These are phyloP conservation scores for Coelastrella sp. DNA, from an alignment of 139 green algal genomes.

Conservation along the genomic window DNA sequence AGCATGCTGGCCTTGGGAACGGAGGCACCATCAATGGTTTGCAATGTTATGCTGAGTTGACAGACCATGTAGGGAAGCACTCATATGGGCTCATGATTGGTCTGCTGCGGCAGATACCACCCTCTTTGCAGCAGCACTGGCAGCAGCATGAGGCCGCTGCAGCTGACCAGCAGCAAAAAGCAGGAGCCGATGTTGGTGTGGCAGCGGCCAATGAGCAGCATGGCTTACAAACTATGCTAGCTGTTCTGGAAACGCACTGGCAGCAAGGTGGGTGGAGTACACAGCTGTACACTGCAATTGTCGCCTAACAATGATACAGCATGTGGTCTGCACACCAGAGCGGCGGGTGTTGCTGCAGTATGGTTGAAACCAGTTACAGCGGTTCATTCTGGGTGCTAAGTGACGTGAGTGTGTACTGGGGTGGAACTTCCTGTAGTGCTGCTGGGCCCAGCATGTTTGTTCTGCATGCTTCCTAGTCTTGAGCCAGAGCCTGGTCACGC, in stretches of 20 bases:
- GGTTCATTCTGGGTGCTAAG: no score
- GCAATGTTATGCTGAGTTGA: neutral
- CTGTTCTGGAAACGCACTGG: slow-evolving; percentile 1
- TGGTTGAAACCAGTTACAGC: no score
- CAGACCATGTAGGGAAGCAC: neutral
- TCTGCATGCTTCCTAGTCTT: no score
- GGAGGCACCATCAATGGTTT: neutral
- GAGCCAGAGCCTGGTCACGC: no score
- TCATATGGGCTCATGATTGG: neutral
- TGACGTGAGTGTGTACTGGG: no score
- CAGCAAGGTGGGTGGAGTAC: no score
- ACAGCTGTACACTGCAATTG: no score
- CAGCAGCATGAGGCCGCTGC: neutral
- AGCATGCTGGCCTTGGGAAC: neutral
- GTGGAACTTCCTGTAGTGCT: no score
- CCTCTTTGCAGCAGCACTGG: neutral
- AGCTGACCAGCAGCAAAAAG: neutral
- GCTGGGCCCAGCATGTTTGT: no score
- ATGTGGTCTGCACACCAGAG: no score
- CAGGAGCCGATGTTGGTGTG: neutral
- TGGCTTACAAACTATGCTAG: slow-evolving; percentile 4
- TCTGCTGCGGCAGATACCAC: neutral
- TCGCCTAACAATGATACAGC: no score
- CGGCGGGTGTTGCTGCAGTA: no score
- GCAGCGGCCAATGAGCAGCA: slow-evolving; percentile 9